phyloP scores from a whole-genome alignment of 1,139 yeast species.

The Pneumocystis murina region DNA sequence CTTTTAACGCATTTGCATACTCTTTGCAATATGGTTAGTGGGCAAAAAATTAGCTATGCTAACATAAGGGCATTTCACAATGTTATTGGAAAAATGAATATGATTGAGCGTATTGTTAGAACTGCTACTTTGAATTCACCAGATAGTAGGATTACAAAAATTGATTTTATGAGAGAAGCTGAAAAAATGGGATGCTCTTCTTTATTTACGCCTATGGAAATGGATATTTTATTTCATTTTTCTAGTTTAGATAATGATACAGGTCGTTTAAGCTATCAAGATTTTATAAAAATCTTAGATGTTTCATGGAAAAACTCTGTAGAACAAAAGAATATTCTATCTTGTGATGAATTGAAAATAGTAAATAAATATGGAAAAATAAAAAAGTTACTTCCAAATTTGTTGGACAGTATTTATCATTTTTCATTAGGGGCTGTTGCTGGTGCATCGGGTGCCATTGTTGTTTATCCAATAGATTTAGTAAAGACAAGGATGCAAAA shows the following conservation, averaged over 20 bases:
- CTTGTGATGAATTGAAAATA: slow-evolving; percentile 19
- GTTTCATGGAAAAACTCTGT: slow-evolving; percentile 30
- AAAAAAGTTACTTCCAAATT: slow-evolving; percentile 25
- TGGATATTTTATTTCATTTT: slow-evolving; percentile 32
- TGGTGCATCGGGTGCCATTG: slow-evolving; percentile 95
- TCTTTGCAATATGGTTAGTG: slow-evolving; percentile 25
- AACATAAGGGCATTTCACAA: slow-evolving; percentile 32
- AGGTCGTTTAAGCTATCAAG: slow-evolving; percentile 27
- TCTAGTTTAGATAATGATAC: slow-evolving; percentile 25
- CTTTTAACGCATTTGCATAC: slow-evolving; percentile 27
- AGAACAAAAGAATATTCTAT: slow-evolving; percentile 20
- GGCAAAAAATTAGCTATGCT: slow-evolving; percentile 29
- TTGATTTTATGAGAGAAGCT: slow-evolving; percentile 29
- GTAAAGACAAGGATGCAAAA: slow-evolving; percentile 97
- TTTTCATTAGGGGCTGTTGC: slow-evolving; percentile 86
- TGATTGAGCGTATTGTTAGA: slow-evolving; percentile 28
- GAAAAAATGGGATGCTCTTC: slow-evolving; percentile 29
- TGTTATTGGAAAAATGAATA: slow-evolving; percentile 29
- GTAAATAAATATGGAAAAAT: background rate
- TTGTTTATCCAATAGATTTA: slow-evolving; percentile 93
- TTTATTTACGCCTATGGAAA: slow-evolving; percentile 32
- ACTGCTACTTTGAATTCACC: slow-evolving; percentile 22
- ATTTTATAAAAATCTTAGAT: slow-evolving; percentile 30
- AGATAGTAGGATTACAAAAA: slow-evolving; percentile 28
- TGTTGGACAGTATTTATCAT: slow-evolving; percentile 77